phyloP scores from a whole-genome alignment of 1,284 basidiomycete species.

The Mycena sp. region DNA sequence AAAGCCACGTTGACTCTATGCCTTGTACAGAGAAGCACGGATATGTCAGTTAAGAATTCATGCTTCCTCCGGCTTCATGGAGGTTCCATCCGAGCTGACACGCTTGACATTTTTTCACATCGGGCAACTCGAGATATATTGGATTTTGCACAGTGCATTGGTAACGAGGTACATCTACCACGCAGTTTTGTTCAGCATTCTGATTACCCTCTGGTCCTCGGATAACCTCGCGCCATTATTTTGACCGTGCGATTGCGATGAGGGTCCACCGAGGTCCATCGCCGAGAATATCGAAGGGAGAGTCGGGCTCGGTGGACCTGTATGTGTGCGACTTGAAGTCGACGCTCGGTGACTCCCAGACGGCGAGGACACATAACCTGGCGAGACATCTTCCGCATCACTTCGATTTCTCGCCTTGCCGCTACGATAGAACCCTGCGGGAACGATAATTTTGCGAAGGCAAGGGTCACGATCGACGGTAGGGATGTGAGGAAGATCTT shows the following conservation, averaged over 20 bases:
- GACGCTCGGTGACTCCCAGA: conserved; percentile 15
- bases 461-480: conserved; percentile 65
- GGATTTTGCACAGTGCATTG: too few species aligned
- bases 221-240: conserved; percentile 53
- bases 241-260: conserved; percentile 41
- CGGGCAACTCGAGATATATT: too few species aligned
- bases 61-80: too few species aligned
- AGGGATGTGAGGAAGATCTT: conserved; percentile 65
- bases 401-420: conserved; percentile 62
- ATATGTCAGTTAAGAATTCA: too few species aligned
- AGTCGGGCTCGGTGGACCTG: conserved; percentile 49
- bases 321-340: conserved; percentile 19
- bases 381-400: conserved; percentile 42
- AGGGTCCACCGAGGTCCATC: conserved; percentile 31
- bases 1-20: too few species aligned
- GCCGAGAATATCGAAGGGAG: conserved; percentile 30
- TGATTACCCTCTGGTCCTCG: conserved; percentile 71
- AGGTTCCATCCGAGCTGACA: too few species aligned
- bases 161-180: too few species aligned
- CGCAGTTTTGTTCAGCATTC: conserved; percentile 57
- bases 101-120: too few species aligned
- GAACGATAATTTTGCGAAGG: conserved; percentile 60
- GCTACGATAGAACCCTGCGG: conserved; percentile 65
- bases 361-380: conserved; percentile 14
- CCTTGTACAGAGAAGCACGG: too few species aligned